Percentiles rank a stretch among this genome's conserved stretches.
Conservation (phyloP, 2,329 filamentous ascomycete species). For the Aspergillus proliferans region DNA sequence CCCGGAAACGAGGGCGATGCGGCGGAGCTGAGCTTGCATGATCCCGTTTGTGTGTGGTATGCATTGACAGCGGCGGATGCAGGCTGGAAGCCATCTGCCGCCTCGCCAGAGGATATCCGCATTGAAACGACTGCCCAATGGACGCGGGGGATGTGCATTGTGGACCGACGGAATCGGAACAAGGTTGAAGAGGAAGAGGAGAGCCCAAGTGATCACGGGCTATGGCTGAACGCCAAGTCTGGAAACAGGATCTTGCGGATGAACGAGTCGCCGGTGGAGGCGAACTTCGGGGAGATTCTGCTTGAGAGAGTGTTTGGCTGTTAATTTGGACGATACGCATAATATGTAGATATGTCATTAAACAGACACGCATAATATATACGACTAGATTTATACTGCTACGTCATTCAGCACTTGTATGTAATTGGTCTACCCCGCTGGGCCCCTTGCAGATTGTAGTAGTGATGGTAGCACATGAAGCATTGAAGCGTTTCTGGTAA, state of each 20-base stretch:
- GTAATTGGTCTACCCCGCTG: too few species aligned
- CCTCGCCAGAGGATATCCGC: conserved; percentile 69
- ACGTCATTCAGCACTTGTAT: neutral
- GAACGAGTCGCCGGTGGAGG: conserved; percentile 60
- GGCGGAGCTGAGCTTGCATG: conserved; percentile 63
- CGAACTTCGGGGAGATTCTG: conserved; percentile 59
- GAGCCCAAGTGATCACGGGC: conserved; percentile 62
- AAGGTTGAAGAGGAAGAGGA: conserved; percentile 45
- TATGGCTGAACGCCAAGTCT: conserved; percentile 67
- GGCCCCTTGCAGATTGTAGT: conserved; percentile 3
- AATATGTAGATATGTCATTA: neutral
- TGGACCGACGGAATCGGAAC: conserved; percentile 60
- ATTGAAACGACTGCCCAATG: conserved; percentile 89
- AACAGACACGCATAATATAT: neutral
- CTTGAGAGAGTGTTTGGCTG: conserved; percentile 60
- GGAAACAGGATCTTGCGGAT: conserved; percentile 79
- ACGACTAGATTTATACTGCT: conserved; percentile 1
- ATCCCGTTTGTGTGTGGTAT: conserved; percentile 75
- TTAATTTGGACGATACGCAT: neutral
- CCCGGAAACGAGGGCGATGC: conserved; percentile 45
- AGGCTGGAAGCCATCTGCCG: conserved; percentile 40
- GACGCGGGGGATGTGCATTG: conserved; percentile 85
- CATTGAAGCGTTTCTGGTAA: conserved; percentile 20
- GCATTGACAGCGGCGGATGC: conserved; percentile 50
- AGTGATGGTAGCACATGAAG: conserved; percentile 18